Evolutionary conservation across 2,329 filamentous ascomycete species (phyloP), one percentile per base, ranked within the genome.

Genomic region (Neofusicoccum laricinum): DNA sequence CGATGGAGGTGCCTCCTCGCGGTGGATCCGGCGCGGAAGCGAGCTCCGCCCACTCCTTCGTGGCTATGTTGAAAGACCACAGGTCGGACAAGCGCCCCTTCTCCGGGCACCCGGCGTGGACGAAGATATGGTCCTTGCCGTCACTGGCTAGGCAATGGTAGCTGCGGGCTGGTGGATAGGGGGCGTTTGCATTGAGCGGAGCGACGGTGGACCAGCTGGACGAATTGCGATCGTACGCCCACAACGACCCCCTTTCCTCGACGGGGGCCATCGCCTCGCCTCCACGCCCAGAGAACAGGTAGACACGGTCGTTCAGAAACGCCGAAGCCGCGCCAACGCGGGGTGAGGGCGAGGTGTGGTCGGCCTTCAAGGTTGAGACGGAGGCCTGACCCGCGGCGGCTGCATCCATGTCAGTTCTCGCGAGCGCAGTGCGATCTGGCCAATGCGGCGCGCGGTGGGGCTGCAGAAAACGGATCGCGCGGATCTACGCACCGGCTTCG

Each of bases 211-310:
- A 80, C 93, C 92, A 96, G 12, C 77, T 78, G 63, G 83, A 78
- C n/a, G 80, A 79, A 65, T 82, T 79, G 0, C 89, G 88, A 73
- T 92, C 86, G 71, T 91, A 93, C 34, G 87, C 81, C 92, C 92
- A 96, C 59, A 96, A 82, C 2, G 86, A 82, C 15, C 92, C 92
- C 11, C 81, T 75, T 71, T 96, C 92, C 61, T 93, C 86, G 11
- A 96, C 81, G 0, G 91, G 87, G 1, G 84, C 80, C 85, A 91
- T 88, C 32, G 86, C 86, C 2, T 82, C 77, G 0, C 90, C 90
- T 38, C 89, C 88, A 49, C 91, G 87, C 10, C 93, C 92, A 53
- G 91, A 92, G 76, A 93, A 96, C 46, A 96, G 68, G 77, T 94
- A 94, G 70, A 96, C 87, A 21, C 87, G 87, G 49, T 84, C 83